Evolutionary conservation across 2,329 filamentous ascomycete species (phyloP).

Genomic region (Pochonia chlamydosporia): DNA sequence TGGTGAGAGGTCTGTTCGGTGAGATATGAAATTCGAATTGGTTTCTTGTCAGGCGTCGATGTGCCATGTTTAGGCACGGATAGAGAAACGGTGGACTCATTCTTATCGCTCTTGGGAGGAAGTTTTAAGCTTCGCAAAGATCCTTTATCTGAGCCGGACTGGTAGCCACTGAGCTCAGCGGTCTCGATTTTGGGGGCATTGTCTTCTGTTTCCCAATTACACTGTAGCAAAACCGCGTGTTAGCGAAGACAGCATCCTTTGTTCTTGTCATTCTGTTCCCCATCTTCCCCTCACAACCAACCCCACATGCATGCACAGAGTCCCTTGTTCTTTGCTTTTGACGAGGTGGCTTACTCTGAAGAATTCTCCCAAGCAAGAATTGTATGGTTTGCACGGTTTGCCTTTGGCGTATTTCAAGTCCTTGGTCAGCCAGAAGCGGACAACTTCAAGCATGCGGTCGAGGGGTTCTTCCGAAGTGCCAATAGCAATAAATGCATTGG

Average conservation of each 20-base stretch:
- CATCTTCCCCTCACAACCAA: neutral
- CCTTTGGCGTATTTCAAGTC: constrained; percentile 98
- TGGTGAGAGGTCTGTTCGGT: constrained; percentile 98
- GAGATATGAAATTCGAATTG: constrained; percentile 83
- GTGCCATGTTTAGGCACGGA: constrained; percentile 44
- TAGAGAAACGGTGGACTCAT: constrained; percentile 42
- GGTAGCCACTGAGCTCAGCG: constrained; percentile 29
- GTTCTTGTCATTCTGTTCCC: neutral
- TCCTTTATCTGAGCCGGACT: constrained; percentile 30
- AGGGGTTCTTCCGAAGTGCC: constrained; percentile 88
- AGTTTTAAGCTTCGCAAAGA: constrained; percentile 44
- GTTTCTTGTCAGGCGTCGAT: constrained; percentile 35
- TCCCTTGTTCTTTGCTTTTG: neutral
- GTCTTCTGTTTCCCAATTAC: constrained; percentile 91
- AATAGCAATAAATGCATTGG: constrained; percentile 77
- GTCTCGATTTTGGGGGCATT: constrained; percentile 62
- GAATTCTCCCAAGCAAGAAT: constrained; percentile 94
- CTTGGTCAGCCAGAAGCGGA: constrained; percentile 98
- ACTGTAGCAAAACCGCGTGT: constrained; percentile 44
- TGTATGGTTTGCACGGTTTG: constrained; percentile 98
- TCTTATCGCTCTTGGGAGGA: constrained; percentile 36
- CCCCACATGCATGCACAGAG: neutral
- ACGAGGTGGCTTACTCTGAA: constrained; percentile 62
- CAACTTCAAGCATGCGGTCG: constrained; percentile 88
- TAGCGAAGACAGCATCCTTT: neutral